Evolutionary conservation across 768 basidiomycete genomes (phyloP).

Genomic region (Crucibulum laeve): DNA sequence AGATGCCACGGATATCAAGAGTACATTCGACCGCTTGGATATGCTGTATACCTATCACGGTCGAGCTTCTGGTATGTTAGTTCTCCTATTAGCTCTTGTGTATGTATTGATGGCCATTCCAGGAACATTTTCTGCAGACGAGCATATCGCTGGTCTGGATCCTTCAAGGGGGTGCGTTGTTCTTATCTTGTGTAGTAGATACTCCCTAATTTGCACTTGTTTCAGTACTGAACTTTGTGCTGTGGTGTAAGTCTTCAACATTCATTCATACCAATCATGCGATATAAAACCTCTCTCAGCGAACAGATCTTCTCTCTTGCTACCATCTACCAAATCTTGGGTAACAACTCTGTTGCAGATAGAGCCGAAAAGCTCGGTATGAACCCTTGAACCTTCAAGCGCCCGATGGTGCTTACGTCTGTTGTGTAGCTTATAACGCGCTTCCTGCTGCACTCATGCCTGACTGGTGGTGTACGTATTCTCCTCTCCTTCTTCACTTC

Average conservation of each 20-base stretch:
- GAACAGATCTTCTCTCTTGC: conserved; percentile 41
- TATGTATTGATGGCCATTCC: neutral
- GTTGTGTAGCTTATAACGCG: conserved; percentile 31
- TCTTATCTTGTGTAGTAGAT: neutral
- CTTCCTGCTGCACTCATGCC: conserved; percentile 33
- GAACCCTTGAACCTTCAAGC: too few relatives aligned
- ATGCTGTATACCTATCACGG: conserved; percentile 36
- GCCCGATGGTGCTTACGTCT: neutral
- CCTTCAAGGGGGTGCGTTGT: conserved; percentile 33
- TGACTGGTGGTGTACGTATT: conserved; percentile 31
- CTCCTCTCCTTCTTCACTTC: too few relatives aligned
- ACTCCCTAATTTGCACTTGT: neutral
- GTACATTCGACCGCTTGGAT: conserved; percentile 31
- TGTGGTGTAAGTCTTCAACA: conserved; percentile 26
- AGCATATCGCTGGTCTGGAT: conserved; percentile 35
- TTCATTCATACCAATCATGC: neutral
- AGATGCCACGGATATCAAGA: conserved; percentile 32
- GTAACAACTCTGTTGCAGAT: conserved; percentile 37
- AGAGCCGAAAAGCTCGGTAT: conserved; percentile 32
- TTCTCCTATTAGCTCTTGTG: neutral
- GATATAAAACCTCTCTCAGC: conserved; percentile 12
- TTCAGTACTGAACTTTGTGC: conserved; percentile 33
- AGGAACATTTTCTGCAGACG: conserved; percentile 38
- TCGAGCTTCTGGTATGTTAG: conserved; percentile 24
- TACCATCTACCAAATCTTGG: conserved; percentile 35